Percentiles rank a stretch among this genome's conserved stretches.
phyloP scores from a whole-genome alignment of 2,329 filamentous ascomycete genomes.

The Colletotrichum higginsianum region DNA sequence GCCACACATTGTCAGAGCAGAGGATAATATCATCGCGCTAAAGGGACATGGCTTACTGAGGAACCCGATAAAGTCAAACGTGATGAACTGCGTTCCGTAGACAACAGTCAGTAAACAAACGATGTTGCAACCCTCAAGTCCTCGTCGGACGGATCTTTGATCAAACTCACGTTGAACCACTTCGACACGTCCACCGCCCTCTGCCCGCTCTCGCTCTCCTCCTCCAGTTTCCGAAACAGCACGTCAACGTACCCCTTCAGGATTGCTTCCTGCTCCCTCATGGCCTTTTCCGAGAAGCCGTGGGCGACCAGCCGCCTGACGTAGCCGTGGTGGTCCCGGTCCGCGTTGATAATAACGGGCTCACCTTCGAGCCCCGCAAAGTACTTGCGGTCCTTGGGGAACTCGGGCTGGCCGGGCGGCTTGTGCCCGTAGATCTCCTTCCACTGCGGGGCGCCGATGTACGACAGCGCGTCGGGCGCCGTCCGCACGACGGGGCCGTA shows the following conservation, averaged over 20 bases:
- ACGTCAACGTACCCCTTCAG: slow-evolving; percentile 56
- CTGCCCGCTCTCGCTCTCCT: slow-evolving; percentile 43
- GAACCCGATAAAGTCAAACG: slow-evolving; percentile 50
- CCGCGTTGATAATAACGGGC: slow-evolving; percentile 40
- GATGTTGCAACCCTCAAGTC: no score
- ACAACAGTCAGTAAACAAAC: not conserved
- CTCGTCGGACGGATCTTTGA: no score
- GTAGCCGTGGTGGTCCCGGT: slow-evolving; percentile 8
- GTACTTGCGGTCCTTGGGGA: slow-evolving; percentile 26
- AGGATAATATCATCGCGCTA: no score
- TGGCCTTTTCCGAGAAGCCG: slow-evolving; percentile 44
- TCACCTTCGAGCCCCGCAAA: not conserved
- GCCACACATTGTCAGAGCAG: not conserved
- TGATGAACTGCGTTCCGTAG: slow-evolving; percentile 33
- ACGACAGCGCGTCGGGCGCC: slow-evolving; percentile 62
- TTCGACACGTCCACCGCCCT: slow-evolving; percentile 44
- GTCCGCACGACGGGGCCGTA: slow-evolving; percentile 63
- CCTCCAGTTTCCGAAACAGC: slow-evolving; percentile 54
- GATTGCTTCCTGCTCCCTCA: slow-evolving; percentile 45
- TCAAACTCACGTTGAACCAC: slow-evolving; percentile 45
- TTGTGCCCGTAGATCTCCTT: slow-evolving; percentile 57
- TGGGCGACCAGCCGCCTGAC: slow-evolving; percentile 37
- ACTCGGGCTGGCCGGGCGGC: slow-evolving; percentile 20
- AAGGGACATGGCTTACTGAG: slow-evolving; percentile 29
- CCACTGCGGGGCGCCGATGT: slow-evolving; percentile 53